Conservation (phyloP, 306 rosid species). For the Hylodesmum podocarpum region DNA sequence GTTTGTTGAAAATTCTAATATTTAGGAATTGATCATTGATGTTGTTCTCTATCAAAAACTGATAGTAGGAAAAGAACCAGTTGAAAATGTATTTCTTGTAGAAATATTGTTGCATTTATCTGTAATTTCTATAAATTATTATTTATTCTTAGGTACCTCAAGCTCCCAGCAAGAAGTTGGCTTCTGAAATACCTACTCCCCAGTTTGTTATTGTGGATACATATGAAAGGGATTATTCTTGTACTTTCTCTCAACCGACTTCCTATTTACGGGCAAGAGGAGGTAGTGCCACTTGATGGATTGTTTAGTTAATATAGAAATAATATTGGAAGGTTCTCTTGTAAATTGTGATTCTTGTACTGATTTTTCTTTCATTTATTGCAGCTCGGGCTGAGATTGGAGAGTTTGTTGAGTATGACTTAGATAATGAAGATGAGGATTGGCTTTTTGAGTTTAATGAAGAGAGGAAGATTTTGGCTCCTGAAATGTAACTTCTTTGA, state of each 20-base stretch:
- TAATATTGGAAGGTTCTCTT: slow-evolving; percentile 17
- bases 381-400: slow-evolving; percentile 95
- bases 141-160: slow-evolving; percentile 48
- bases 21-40: slow-evolving; percentile 1
- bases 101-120: background rate
- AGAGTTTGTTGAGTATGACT: slow-evolving; percentile 94
- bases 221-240: slow-evolving; percentile 87
- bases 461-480: slow-evolving; percentile 62
- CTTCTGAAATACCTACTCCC: slow-evolving; percentile 89
- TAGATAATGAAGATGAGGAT: slow-evolving; percentile 94
- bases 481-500: slow-evolving; percentile 57
- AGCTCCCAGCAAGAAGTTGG: slow-evolving; percentile 57
- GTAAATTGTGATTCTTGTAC: background rate
- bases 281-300: slow-evolving; percentile 47
- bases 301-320: slow-evolving; percentile 19
- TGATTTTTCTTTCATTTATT: slow-evolving; percentile 30
- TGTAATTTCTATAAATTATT: slow-evolving; percentile 2
- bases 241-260: slow-evolving; percentile 79
- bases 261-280: slow-evolving; percentile 94
- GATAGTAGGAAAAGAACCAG: slow-evolving; percentile 1
- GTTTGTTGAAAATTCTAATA: slow-evolving; percentile 22
- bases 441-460: slow-evolving; percentile 75
- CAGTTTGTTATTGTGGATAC: slow-evolving; percentile 86
- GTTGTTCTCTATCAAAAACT: background rate
- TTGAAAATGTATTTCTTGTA: background rate